phyloP scores from a whole-genome alignment of 1,284 basidiomycete species.

The Fomitopsis palustris region DNA sequence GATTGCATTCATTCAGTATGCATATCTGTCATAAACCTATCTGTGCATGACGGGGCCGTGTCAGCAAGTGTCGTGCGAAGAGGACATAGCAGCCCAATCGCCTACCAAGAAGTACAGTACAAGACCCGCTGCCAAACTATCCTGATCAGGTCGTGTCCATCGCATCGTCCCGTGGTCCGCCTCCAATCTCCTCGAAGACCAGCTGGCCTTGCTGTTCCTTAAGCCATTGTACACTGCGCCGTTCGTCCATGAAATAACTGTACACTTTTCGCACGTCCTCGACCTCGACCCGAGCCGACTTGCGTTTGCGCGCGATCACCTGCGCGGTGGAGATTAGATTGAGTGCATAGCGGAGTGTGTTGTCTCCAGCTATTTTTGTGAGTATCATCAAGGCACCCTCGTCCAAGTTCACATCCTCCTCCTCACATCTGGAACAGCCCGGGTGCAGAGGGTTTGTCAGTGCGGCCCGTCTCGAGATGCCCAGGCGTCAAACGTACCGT shows the following conservation, averaged over 20 bases:
- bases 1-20: neutral
- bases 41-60: neutral
- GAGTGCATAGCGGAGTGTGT: slow-evolving; percentile 86
- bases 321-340: slow-evolving; percentile 92
- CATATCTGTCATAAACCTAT: slow-evolving; percentile 2
- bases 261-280: slow-evolving; percentile 86
- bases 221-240: slow-evolving; percentile 92
- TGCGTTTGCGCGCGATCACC: slow-evolving; percentile 80
- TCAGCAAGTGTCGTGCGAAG: neutral
- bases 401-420: slow-evolving; percentile 91
- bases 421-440: slow-evolving; percentile 68
- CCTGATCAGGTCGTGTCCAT: slow-evolving; percentile 31
- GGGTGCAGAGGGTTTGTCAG: slow-evolving; percentile 2
- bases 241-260: slow-evolving; percentile 93
- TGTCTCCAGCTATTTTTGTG: slow-evolving; percentile 82
- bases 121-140: slow-evolving; percentile 2
- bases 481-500: slow-evolving; percentile 46
- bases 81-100: neutral
- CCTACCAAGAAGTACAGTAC: slow-evolving; percentile 17
- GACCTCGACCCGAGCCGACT: slow-evolving; percentile 72
- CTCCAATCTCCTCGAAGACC: slow-evolving; percentile 64
- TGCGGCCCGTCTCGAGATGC: neutral
- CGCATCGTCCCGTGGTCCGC: slow-evolving; percentile 24
- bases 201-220: slow-evolving; percentile 79
- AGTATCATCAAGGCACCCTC: slow-evolving; percentile 75